Evolutionary conservation across 2,329 filamentous ascomycete genomes (phyloP).

Genomic region (Trichoderma asperellum): DNA sequence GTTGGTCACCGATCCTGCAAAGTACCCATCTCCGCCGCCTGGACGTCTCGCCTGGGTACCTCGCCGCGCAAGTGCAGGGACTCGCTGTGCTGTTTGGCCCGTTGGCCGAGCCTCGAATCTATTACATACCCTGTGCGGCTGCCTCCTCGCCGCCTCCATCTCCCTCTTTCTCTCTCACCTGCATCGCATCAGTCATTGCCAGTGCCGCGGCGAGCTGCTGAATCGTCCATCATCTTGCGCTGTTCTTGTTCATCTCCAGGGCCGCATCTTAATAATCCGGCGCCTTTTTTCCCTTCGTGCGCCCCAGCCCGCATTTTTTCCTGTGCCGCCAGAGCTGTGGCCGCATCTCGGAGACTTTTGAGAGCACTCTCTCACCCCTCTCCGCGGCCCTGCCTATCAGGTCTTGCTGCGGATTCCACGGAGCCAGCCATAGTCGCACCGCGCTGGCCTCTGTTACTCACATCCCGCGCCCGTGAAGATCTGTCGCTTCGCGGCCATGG

Average conservation of each 20-base stretch:
- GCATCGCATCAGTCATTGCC: constrained; percentile 8
- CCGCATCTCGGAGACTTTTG: constrained; percentile 25
- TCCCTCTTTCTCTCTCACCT: constrained; percentile 10
- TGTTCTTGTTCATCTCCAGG: neutral
- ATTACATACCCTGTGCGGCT: neutral
- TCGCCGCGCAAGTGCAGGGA: neutral
- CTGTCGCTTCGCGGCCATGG: constrained; percentile 31
- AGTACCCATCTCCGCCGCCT: neutral
- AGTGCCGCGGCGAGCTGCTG: neutral
- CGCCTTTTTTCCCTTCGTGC: constrained; percentile 1
- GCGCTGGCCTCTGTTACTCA: neutral
- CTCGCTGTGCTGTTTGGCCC: neutral
- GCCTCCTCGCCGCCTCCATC: neutral
- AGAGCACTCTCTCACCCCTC: neutral
- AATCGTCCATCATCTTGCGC: neutral
- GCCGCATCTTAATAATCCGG: neutral
- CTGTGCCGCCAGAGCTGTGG: constrained; percentile 2
- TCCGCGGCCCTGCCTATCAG: constrained; percentile 19
- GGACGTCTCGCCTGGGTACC: constrained; percentile 2
- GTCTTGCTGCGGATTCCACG: neutral
- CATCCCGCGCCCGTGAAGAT: neutral
- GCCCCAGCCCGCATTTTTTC: constrained; percentile 13
- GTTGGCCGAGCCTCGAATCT: constrained; percentile 7
- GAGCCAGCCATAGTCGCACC: constrained; percentile 14
- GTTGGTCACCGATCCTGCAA: neutral